A percentile compares a stretch with the other conserved stretches of the same genome.
phyloP scores from a whole-genome alignment of 176 grass and related monocot genomes.

The Oryza glaberrima region DNA sequence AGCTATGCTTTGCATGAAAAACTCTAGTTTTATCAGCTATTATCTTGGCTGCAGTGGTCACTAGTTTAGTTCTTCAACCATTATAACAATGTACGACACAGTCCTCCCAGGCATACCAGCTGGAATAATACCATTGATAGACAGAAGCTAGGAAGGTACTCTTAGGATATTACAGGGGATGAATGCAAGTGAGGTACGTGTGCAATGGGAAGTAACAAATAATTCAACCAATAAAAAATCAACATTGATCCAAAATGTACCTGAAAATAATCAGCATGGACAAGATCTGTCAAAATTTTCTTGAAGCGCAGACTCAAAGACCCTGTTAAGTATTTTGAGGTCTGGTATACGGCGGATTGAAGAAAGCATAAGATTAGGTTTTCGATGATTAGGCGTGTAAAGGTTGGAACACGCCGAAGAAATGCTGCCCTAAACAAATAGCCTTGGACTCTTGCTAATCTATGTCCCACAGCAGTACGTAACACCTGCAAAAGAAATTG shows the following conservation, averaged over 20 bases:
- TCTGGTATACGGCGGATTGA: slow-evolving; percentile 80
- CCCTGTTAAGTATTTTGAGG: slow-evolving; percentile 91
- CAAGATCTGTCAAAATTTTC: slow-evolving; percentile 90
- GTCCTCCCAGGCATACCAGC: slow-evolving; percentile 14
- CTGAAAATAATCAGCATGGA: slow-evolving; percentile 97
- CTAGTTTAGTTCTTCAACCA: slow-evolving; percentile 15
- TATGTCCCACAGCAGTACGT: slow-evolving; percentile 87
- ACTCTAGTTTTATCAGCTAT: background rate
- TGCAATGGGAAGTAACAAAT: slow-evolving; percentile 24
- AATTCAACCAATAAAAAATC: background rate
- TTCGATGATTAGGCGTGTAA: slow-evolving; percentile 79
- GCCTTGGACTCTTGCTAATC: slow-evolving; percentile 93
- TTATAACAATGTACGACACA: slow-evolving; percentile 1
- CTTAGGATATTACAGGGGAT: slow-evolving; percentile 3
- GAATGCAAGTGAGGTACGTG: slow-evolving; percentile 14
- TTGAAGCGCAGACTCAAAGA: slow-evolving; percentile 83
- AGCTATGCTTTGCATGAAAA: background rate
- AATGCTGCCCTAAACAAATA: slow-evolving; percentile 97
- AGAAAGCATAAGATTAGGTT: slow-evolving; percentile 92
- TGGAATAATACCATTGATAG: slow-evolving; percentile 21
- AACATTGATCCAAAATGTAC: slow-evolving; percentile 39
- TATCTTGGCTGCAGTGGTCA: background rate
- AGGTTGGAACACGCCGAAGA: slow-evolving; percentile 80
- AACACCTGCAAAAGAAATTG: slow-evolving; percentile 66
- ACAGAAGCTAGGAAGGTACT: slow-evolving; percentile 31